Evolutionary conservation across 805 yeast genomes (phyloP), one percentile per base, ranked within the genome.

Genomic region (Nakazawaea anatomiae): DNA sequence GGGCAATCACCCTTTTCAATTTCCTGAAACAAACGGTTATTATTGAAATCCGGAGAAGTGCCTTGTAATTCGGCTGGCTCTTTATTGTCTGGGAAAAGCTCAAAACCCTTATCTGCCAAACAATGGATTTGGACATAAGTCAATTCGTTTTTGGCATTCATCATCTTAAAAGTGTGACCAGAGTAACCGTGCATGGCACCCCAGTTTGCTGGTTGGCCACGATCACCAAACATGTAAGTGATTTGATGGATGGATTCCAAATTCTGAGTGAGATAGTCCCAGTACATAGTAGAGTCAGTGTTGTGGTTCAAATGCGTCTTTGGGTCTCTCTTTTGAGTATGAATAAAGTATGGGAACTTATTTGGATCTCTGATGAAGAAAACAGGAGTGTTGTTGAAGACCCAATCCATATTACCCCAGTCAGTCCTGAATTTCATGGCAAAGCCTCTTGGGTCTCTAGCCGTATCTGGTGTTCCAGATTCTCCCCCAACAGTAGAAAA

Each of bases 401-500:
- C 89, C 85, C 85, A 82, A 69, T 83, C 89, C 59, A 80, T 67
- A 65, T 76, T 79, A 49, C 89, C 89, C 61, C 80, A 83, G 54
- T 81, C 85, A 18, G 88, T 83, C 70, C 79, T 79, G 55, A 83
- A 70, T 67, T 83, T 83, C 42, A 79, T 77, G 12, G 86, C 69
- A 63, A 82, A 83, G 3, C 89, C 89, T 61, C 88, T 75, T 42
- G 88, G 88, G 60, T 83, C 88, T 62, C 89, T 77, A 14, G 77
- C 81, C 27, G 84, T 69, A 58, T 83, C 89, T 8, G 87, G 77
- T 39, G 85, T 72, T 46, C 87, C 89, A 58, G 68, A 68, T 65
- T 83, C 88, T 47, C 87, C 87, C 54, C 86, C 87, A 36, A 83
- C 89, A 25, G 87, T 82, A 47, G 85, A 79, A 67, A 82, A 80